Evolutionary conservation across 2,329 filamentous ascomycete genomes (phyloP).

Genomic region (Ilyonectria robusta): DNA sequence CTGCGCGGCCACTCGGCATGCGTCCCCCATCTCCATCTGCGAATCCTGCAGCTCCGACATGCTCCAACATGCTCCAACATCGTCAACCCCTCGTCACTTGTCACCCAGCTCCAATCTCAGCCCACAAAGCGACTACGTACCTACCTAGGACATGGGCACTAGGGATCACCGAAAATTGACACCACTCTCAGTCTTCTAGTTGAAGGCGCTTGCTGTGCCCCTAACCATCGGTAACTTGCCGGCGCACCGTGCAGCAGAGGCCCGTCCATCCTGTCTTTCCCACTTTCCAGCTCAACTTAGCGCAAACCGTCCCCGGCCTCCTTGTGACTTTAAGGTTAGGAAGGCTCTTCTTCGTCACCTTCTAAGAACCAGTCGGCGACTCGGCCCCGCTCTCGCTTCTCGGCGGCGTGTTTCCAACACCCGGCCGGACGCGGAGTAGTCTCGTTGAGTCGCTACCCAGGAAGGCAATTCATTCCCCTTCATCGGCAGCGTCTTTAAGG

Average conservation of each 20-base stretch:
- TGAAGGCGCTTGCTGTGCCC: not conserved
- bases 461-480: conserved; percentile 28
- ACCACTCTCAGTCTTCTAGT: not conserved
- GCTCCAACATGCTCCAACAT: conserved; percentile 20
- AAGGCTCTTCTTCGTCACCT: conserved; percentile 18
- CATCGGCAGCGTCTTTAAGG: conserved; percentile 26
- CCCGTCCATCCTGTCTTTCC: not conserved
- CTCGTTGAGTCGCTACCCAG: conserved; percentile 11
- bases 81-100: conserved; percentile 36
- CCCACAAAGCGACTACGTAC: conserved; percentile 40
- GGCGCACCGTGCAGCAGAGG: not conserved
- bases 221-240: not conserved
- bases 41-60: conserved; percentile 38
- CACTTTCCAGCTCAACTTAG: conserved; percentile 21
- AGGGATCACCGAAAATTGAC: conserved; percentile 33
- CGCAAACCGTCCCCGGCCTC: conserved; percentile 13
- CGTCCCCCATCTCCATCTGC: conserved; percentile 25
- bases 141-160: conserved; percentile 39
- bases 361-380: conserved; percentile 24
- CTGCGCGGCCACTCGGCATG: conserved; percentile 21
- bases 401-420: conserved; percentile 41
- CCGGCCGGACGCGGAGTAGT: conserved; percentile 36
- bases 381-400: conserved; percentile 42
- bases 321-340: conserved; percentile 29
- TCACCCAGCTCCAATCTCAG: conserved; percentile 48